Percentiles rank a stretch among this genome's conserved stretches.
These are phyloP conservation scores for Hypoxylon sp. DNA, from an alignment of 2,329 filamentous ascomycete species.

Conservation along the genomic window DNA sequence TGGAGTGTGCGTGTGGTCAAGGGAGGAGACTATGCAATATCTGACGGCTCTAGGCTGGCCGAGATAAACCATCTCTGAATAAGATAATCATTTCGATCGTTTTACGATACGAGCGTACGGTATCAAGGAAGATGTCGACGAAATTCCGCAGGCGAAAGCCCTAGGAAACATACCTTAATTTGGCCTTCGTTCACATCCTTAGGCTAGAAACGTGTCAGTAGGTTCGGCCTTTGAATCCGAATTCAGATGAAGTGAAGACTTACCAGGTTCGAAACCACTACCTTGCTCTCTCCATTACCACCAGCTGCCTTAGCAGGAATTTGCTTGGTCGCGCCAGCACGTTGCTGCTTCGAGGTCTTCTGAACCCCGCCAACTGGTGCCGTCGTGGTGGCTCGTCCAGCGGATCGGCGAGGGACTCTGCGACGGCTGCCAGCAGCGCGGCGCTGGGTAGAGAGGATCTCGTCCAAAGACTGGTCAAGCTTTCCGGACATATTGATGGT, in stretches of 20 bases:
- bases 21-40: slow-evolving; percentile 59
- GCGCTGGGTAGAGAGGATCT: slow-evolving; percentile 88
- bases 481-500: slow-evolving; percentile 85
- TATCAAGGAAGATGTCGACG: slow-evolving; percentile 71
- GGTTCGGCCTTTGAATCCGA: not conserved
- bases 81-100: slow-evolving; percentile 52
- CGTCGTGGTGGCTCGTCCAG: slow-evolving; percentile 69
- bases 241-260: slow-evolving; percentile 55
- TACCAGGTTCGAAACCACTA: slow-evolving; percentile 99
- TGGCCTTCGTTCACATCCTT: slow-evolving; percentile 95
- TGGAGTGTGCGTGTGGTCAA: slow-evolving; percentile 46
- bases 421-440: slow-evolving; percentile 70
- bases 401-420: slow-evolving; percentile 64
- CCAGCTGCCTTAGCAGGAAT: slow-evolving; percentile 75
- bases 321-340: slow-evolving; percentile 71
- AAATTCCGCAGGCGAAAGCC: slow-evolving; percentile 79
- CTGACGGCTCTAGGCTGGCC: slow-evolving; percentile 45
- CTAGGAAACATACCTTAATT: slow-evolving; percentile 99
- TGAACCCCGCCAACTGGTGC: slow-evolving; percentile 88
- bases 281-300: slow-evolving; percentile 85
- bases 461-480: slow-evolving; percentile 96
- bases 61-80: slow-evolving; percentile 43
- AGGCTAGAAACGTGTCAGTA: slow-evolving; percentile 71
- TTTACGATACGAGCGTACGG: slow-evolving; percentile 52
- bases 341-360: slow-evolving; percentile 78